Evolutionary conservation across 768 basidiomycete genomes (phyloP).

Genomic region (Wakefieldia striispora): DNA sequence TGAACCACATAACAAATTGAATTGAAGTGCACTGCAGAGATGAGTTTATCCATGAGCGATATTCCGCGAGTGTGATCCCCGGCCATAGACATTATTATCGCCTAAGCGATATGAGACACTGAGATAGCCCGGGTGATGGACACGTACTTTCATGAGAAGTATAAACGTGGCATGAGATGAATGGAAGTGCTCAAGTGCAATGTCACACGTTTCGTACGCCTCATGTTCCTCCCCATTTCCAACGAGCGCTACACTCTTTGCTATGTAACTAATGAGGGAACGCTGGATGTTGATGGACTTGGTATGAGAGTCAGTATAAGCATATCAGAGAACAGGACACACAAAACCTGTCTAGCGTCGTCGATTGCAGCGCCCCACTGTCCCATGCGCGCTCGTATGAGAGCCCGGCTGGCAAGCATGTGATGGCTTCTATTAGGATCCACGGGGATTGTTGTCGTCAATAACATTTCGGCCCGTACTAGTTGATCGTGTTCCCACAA

Average conservation of each 20-base stretch:
- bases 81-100: no score
- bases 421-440: background rate
- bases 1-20: no score
- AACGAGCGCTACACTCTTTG: background rate
- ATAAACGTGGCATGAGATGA: no score
- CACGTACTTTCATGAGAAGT: no score
- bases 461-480: background rate
- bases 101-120: no score
- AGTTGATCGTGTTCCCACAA: background rate
- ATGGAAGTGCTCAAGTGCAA: no score
- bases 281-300: background rate
- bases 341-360: slow-evolving; percentile 1
- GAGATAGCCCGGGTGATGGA: no score
- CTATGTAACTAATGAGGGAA: slow-evolving; percentile 3
- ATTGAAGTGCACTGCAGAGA: no score
- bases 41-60: no score
- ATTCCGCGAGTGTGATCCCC: no score
- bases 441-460: background rate
- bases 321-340: background rate
- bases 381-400: background rate
- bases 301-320: no score
- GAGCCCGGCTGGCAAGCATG: slow-evolving; percentile 1
- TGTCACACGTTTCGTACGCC: no score
- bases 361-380: background rate
- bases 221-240: background rate